Percentiles rank a stretch among this genome's conserved stretches.
Conservation (phyloP, 495 filamentous ascomycete genomes). For the Staphylotrichum longicolle region DNA sequence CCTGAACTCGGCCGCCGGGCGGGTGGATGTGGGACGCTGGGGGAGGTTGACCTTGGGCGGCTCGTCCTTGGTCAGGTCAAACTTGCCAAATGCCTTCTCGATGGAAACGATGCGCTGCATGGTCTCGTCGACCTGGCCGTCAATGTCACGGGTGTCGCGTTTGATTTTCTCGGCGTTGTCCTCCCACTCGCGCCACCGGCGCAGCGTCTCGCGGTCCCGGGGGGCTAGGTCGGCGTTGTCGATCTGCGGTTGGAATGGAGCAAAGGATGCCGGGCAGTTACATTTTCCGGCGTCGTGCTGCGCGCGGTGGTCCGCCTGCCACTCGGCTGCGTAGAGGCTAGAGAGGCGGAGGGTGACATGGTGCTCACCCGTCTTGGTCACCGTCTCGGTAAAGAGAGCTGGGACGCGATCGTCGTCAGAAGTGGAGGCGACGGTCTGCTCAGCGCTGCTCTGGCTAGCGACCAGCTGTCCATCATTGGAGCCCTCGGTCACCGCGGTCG, state of each 20-base stretch:
- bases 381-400: slow-evolving; percentile 29
- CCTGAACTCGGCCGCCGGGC: background rate
- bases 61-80: background rate
- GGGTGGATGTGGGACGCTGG: background rate
- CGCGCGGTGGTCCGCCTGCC: slow-evolving; percentile 38
- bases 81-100: slow-evolving; percentile 17
- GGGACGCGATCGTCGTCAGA: slow-evolving; percentile 12
- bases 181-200: slow-evolving; percentile 21
- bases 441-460: slow-evolving; percentile 2
- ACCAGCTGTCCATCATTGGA: background rate
- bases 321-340: slow-evolving; percentile 43
- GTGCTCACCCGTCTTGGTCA: slow-evolving; percentile 16
- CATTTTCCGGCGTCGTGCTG: slow-evolving; percentile 38
- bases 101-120: slow-evolving; percentile 21
- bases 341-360: slow-evolving; percentile 34
- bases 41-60: background rate
- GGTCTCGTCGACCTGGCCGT: slow-evolving; percentile 7
- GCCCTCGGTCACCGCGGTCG: background rate
- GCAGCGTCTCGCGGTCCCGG: slow-evolving; percentile 16
- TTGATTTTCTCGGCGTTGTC: background rate
- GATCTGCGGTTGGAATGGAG: slow-evolving; percentile 24
- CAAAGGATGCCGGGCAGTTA: slow-evolving; percentile 33
- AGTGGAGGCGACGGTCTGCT: background rate
- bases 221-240: slow-evolving; percentile 19
- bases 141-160: background rate